Percentiles rank a stretch among this genome's conserved stretches.
Conservation (phyloP, 192 early-diverging fungal genomes). For the Lunasporangiospora selenospora region DNA sequence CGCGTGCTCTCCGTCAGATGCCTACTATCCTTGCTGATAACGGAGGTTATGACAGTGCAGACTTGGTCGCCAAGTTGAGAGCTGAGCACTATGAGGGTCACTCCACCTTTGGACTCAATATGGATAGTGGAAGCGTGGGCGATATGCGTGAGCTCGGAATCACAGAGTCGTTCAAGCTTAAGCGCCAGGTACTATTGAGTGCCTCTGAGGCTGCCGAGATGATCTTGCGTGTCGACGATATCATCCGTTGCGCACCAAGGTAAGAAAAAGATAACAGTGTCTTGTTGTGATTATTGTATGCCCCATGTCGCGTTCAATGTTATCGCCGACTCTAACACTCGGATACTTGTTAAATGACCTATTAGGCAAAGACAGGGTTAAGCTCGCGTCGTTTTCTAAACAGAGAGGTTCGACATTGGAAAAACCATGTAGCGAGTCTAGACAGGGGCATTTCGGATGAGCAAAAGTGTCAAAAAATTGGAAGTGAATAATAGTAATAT, state of each 20-base stretch:
- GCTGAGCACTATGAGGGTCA: slow-evolving; percentile 93
- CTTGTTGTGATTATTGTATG: background rate
- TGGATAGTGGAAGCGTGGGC: slow-evolving; percentile 80
- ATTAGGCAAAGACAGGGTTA: slow-evolving; percentile 33
- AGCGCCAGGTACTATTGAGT: slow-evolving; percentile 90
- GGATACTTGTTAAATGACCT: too few relatives aligned
- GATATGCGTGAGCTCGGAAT: slow-evolving; percentile 89
- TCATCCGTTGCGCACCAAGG: slow-evolving; percentile 89
- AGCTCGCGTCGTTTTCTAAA: too few relatives aligned
- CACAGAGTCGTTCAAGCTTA: slow-evolving; percentile 97
- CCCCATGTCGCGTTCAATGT: background rate
- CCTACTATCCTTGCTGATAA: slow-evolving; percentile 98
- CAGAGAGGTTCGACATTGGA: too few relatives aligned
- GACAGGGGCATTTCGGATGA: too few relatives aligned
- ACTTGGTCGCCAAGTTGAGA: slow-evolving; percentile 90
- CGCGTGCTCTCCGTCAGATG: slow-evolving; percentile 92
- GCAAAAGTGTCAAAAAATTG: too few relatives aligned
- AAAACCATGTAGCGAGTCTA: too few relatives aligned
- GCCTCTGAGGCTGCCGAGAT: slow-evolving; percentile 97
- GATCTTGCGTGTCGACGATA: slow-evolving; percentile 98
- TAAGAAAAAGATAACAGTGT: slow-evolving; percentile 17
- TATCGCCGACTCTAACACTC: background rate
- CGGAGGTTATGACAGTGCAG: slow-evolving; percentile 94
- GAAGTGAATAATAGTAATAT: too few relatives aligned
- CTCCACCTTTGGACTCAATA: slow-evolving; percentile 82